These are phyloP conservation scores for Backusella morwellensis DNA, from an alignment of 192 early-diverging fungal species.

Conservation along the genomic window DNA sequence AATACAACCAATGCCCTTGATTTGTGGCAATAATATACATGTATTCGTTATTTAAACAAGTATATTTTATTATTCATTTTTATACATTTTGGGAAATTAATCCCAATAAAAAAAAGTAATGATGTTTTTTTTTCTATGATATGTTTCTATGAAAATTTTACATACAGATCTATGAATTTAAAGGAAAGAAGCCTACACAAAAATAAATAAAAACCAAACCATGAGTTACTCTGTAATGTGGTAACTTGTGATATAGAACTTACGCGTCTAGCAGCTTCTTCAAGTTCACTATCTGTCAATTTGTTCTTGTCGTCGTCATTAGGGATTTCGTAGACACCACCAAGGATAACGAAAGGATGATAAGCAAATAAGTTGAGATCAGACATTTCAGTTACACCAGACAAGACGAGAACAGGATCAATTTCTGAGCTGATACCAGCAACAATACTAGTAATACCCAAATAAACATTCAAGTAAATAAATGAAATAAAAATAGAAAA, in stretches of 20 bases:
- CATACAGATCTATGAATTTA: neutral
- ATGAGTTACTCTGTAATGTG: neutral
- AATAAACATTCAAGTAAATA: neutral
- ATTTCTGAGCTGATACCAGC: conserved; percentile 58
- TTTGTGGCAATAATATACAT: conserved; percentile 4
- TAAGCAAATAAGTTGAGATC: conserved; percentile 49
- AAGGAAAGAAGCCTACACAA: conserved; percentile 11
- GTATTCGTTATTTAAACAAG: conserved; percentile 9
- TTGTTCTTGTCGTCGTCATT: conserved; percentile 25
- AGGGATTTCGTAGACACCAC: conserved; percentile 47
- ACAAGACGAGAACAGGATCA: conserved; percentile 55
- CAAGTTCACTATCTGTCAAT: conserved; percentile 25
- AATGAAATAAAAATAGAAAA: neutral
- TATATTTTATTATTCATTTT: conserved; percentile 7
- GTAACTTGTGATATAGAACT: neutral
- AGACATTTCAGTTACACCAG: conserved; percentile 47
- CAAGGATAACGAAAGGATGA: conserved; percentile 51
- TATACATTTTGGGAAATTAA: conserved; percentile 7
- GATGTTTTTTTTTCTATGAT: conserved; percentile 1
- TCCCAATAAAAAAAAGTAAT: conserved; percentile 8
- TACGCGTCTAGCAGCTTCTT: conserved; percentile 33
- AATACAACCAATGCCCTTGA: neutral
- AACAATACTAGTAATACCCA: conserved; percentile 39
- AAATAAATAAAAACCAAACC: neutral
- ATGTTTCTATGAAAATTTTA: conserved; percentile 1